Base-by-base conservation (phyloP, 1,284 basidiomycete genomes). In the Pterulicium gracile region DNA sequence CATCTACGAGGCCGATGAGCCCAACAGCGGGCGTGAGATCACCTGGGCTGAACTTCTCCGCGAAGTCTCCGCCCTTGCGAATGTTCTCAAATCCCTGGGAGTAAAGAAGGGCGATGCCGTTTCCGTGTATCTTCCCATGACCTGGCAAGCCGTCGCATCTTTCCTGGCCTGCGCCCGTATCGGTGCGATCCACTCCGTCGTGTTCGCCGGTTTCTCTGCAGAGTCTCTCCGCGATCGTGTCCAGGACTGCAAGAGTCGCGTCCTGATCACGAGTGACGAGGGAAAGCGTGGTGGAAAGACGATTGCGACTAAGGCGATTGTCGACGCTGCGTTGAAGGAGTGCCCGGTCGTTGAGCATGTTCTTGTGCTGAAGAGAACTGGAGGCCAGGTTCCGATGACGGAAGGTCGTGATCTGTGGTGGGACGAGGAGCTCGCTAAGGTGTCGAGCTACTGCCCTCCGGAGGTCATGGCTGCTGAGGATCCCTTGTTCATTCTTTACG, bases 1-100 rank as follows among this genome's bases (percentile, higher is more conserved):
- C 69, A 95, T 98, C 67, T 98, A 95, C 71, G 95, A 98, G 66
- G 94, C 92, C 2, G 96, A 98, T 58, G 95, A 98, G 66, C 89
- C 93, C 1, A 79, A 77, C 48, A 77, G 92, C 52, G 86, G 89
- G 48, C 64, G 78, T 51, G 74, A 85, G 50, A 75, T 98, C 61
- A 74, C 81, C 36, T 98, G 90, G 62, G 72, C 75, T 15, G 79
- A 97, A 64, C 86, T 98, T 50, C 79, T 98, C 48, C 81, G 80
- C 52, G 89, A 97, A 63, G 92, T 96, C 39, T 95, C 79, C 68
- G 72, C 78, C 49, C 66, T 96, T 49, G 95, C 95, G 50, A 97
- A 98, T 56, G 90, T 96, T 17, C 85, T 98, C 65, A 92, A 86
- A 62, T 70, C 69, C 2, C 80, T 90, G 59, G 94, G 95, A 50